Evolutionary conservation across 495 filamentous ascomycete genomes (phyloP).

Genomic region (Mycothermus thermophilus): DNA sequence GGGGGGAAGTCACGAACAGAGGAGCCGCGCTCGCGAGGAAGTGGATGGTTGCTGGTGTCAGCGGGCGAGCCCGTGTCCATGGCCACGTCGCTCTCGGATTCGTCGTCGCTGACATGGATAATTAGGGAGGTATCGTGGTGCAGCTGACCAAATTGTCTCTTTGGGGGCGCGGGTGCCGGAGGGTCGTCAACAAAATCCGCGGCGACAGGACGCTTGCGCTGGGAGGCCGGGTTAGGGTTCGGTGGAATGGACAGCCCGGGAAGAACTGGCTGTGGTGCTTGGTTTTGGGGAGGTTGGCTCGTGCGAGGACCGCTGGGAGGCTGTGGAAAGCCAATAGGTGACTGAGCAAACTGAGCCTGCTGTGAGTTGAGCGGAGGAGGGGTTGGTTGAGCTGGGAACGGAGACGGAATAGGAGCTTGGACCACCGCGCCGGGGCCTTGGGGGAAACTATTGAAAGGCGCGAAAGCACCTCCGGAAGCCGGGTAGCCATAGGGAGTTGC

Average conservation of each 20-base stretch:
- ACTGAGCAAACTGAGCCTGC: too few relatives aligned
- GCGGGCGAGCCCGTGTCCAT: conserved; percentile 35
- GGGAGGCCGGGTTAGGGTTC: conserved; percentile 2
- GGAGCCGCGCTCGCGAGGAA: conserved; percentile 17
- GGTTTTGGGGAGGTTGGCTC: too few relatives aligned
- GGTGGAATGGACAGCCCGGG: conserved; percentile 7
- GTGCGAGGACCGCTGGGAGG: too few relatives aligned
- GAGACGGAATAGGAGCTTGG: not conserved
- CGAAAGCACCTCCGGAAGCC: not conserved
- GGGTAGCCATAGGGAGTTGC: not conserved
- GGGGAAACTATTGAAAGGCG: too few relatives aligned
- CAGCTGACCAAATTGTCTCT: conserved; percentile 47
- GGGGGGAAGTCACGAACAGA: conserved; percentile 33
- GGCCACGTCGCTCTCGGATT: conserved; percentile 34
- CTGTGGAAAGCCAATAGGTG: too few relatives aligned
- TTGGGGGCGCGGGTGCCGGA: conserved; percentile 30
- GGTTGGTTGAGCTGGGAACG: too few relatives aligned
- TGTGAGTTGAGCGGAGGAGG: too few relatives aligned
- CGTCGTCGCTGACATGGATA: conserved; percentile 62
- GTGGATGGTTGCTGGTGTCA: conserved; percentile 20
- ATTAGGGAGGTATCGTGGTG: conserved; percentile 39
- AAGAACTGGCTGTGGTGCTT: conserved; percentile 1
- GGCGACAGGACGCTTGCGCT: conserved; percentile 71
- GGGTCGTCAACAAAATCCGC: conserved; percentile 61
- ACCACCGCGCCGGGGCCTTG: too few relatives aligned